Evolutionary conservation across 371 early-diverging fungal species (phyloP).

Genomic region (Mucor lusitanicus): DNA sequence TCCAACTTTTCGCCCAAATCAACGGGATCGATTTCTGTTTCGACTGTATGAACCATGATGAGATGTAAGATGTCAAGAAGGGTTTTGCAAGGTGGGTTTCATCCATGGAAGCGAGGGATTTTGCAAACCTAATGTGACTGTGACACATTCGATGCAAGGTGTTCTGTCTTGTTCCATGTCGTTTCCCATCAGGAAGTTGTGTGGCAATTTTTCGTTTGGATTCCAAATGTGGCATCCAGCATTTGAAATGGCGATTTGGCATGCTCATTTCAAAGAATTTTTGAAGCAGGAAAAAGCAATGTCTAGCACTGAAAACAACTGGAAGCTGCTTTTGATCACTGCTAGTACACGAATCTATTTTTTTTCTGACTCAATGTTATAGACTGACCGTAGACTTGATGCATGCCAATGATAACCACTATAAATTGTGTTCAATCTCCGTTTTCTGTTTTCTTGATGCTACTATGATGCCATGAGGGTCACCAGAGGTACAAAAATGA

Average conservation of each 20-base stretch:
- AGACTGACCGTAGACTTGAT: too few species aligned
- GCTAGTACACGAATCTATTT: too few species aligned
- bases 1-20: conserved; percentile 6
- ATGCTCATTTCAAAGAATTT: background rate
- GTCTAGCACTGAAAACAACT: too few species aligned
- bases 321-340: too few species aligned
- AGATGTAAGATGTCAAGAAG: background rate
- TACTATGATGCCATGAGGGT: background rate
- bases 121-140: background rate
- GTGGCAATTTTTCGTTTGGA: too few species aligned
- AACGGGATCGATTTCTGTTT: background rate
- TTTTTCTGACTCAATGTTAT: too few species aligned
- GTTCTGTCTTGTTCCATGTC: background rate
- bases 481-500: background rate
- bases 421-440: background rate
- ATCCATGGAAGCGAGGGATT: background rate
- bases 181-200: background rate
- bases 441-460: background rate
- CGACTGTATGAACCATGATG: background rate
- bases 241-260: background rate
- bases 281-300: too few species aligned
- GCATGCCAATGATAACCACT: too few species aligned
- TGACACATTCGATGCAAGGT: background rate
- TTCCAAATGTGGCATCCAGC: too few species aligned
- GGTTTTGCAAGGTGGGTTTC: background rate